These are phyloP conservation scores for Eucalyptus regnans DNA, from an alignment of 345 rosid genomes.

Conservation along the genomic window DNA sequence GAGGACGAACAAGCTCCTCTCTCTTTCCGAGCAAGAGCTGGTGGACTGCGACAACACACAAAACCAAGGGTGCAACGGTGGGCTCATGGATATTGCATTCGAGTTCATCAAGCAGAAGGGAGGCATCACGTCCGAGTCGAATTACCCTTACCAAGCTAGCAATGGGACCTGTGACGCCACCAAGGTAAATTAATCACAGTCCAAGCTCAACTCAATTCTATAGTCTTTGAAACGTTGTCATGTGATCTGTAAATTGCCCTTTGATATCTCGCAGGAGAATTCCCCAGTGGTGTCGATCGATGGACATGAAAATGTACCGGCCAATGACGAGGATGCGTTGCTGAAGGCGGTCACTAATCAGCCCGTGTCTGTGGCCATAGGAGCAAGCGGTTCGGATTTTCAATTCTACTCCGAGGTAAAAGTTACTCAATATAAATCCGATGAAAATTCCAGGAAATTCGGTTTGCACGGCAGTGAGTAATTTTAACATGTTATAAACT, in stretches of 20 bases:
- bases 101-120: conserved; percentile 21
- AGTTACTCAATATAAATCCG: not conserved
- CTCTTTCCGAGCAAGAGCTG: conserved; percentile 37
- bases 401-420: conserved; percentile 42
- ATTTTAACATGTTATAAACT: not conserved
- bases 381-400: conserved; percentile 28
- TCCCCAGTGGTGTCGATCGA: conserved; percentile 22
- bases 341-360: conserved; percentile 26
- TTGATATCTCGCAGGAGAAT: conserved; percentile 1
- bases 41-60: conserved; percentile 31
- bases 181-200: conserved; percentile 2
- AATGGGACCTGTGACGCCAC: conserved; percentile 11
- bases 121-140: conserved; percentile 21
- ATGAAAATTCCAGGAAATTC: not conserved
- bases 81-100: conserved; percentile 34
- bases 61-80: conserved; percentile 37
- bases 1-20: conserved; percentile 16
- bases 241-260: not conserved
- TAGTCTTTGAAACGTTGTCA: not conserved
- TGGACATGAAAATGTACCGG: conserved; percentile 27
- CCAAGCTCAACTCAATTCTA: not conserved
- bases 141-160: conserved; percentile 24
- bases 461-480: not conserved
- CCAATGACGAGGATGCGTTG: conserved; percentile 19
- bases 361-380: conserved; percentile 32